These are phyloP conservation scores for Passalora sequoiae DNA, from an alignment of 2,329 filamentous ascomycete genomes.

Conservation along the genomic window DNA sequence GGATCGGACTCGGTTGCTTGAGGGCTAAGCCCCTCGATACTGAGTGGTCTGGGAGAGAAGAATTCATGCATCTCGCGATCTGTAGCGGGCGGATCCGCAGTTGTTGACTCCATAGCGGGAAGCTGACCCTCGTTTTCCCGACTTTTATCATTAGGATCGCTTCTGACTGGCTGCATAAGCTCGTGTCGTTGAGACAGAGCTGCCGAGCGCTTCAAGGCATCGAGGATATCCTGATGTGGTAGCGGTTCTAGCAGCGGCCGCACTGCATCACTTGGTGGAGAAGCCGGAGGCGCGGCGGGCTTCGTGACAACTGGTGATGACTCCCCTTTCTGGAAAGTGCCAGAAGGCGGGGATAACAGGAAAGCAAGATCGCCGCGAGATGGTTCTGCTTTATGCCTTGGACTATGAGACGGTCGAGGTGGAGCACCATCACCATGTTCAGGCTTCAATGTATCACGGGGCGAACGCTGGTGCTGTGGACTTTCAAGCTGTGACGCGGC, in stretches of 20 bases:
- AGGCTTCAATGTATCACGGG: neutral
- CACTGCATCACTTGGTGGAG: neutral
- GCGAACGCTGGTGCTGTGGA: neutral
- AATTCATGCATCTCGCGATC: slow-evolving; percentile 16
- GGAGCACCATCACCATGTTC: neutral
- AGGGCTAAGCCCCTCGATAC: slow-evolving; percentile 16
- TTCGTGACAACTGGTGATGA: neutral
- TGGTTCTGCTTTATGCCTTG: neutral
- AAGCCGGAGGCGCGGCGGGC: neutral
- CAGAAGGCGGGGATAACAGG: neutral
- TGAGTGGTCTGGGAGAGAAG: slow-evolving; percentile 15
- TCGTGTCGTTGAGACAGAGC: slow-evolving; percentile 5
- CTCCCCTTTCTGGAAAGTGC: neutral
- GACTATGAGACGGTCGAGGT: neutral
- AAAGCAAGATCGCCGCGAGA: slow-evolving; percentile 8
- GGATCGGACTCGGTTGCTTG: neutral
- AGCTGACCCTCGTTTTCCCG: slow-evolving; percentile 3
- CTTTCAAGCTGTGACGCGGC: slow-evolving; percentile 8
- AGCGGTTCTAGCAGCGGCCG: too few relatives aligned
- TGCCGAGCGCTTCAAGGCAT: neutral
- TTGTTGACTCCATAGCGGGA: slow-evolving; percentile 1
- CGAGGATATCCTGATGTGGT: neutral
- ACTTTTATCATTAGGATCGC: slow-evolving; percentile 11
- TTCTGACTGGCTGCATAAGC: slow-evolving; percentile 14
- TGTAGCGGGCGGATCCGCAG: too few relatives aligned